Evolutionary conservation across 352 stramenopile species (phyloP).

Genomic region (Phytophthora podocarpi): DNA sequence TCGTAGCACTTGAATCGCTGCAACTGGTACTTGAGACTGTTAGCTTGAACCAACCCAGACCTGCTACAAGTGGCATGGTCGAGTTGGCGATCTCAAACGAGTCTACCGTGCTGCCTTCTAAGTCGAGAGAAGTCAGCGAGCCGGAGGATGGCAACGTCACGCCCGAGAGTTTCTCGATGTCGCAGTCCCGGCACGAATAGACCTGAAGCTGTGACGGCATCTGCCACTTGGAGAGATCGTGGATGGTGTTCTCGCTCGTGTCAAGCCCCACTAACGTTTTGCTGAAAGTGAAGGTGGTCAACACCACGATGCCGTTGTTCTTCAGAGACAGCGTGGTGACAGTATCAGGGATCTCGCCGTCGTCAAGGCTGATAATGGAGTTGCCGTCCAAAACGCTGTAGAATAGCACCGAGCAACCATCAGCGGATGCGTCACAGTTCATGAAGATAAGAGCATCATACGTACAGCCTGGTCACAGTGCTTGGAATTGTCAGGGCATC

Average conservation of each 20-base stretch:
- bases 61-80: constrained; percentile 15
- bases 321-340: constrained; percentile 32
- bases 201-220: constrained; percentile 39
- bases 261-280: constrained; percentile 30
- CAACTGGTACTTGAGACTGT: constrained; percentile 32
- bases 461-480: constrained; percentile 33
- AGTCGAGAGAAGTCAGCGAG: constrained; percentile 31
- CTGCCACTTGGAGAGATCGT: constrained; percentile 35
- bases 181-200: constrained; percentile 38
- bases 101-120: constrained; percentile 34
- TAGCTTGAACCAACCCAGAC: constrained; percentile 20
- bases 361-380: constrained; percentile 18
- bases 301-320: constrained; percentile 30
- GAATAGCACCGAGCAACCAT: constrained; percentile 2
- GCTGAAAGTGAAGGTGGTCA: constrained; percentile 32
- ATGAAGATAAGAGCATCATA: background rate
- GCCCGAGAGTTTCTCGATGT: constrained; percentile 33
- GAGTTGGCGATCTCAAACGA: constrained; percentile 35
- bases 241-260: constrained; percentile 36
- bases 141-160: constrained; percentile 31
- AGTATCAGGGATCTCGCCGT: constrained; percentile 27
- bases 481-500: constrained; percentile 32
- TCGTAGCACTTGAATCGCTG: constrained; percentile 27
- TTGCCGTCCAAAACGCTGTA: constrained; percentile 36
- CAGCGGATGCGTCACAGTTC: background rate